Percentiles rank a stretch among this genome's conserved stretches.
Conservation (phyloP, 257 asterid genomes). For the Nicotiana benthamiana region DNA sequence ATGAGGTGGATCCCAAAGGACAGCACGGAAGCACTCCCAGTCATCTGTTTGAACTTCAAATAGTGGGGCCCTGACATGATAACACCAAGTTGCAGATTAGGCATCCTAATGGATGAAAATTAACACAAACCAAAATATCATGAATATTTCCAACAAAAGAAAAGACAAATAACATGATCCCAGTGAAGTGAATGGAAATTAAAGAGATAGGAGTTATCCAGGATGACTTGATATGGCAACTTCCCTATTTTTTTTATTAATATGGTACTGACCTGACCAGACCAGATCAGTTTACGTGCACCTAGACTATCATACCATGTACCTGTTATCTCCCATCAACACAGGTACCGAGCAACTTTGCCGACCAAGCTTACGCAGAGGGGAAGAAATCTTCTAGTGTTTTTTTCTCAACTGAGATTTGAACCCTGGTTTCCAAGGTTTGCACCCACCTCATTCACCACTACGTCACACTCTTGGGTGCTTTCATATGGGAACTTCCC, state of each 20-base stretch:
- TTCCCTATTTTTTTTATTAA: not conserved
- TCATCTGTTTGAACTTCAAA: conserved; percentile 84
- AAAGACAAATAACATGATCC: not conserved
- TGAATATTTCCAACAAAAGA: not conserved
- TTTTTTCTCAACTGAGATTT: no score
- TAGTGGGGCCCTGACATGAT: conserved; percentile 70
- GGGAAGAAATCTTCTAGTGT: no score
- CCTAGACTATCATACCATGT: no score
- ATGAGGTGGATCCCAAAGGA: conserved; percentile 83
- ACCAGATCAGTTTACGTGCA: no score
- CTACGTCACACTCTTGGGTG: not conserved
- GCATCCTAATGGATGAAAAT: not conserved
- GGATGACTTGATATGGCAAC: not conserved
- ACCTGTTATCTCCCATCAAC: no score
- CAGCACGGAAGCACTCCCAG: conserved; percentile 73
- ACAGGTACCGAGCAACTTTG: no score
- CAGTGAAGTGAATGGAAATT: not conserved
- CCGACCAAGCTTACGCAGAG: no score
- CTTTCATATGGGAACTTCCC: not conserved
- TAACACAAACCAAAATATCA: not conserved
- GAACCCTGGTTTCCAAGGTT: no score
- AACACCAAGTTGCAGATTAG: conserved; percentile 10
- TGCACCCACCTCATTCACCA: no score
- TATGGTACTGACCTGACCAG: no score
- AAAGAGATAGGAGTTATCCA: not conserved